Conservation (phyloP, 768 basidiomycete species). For the Tephrocybe sp. region DNA sequence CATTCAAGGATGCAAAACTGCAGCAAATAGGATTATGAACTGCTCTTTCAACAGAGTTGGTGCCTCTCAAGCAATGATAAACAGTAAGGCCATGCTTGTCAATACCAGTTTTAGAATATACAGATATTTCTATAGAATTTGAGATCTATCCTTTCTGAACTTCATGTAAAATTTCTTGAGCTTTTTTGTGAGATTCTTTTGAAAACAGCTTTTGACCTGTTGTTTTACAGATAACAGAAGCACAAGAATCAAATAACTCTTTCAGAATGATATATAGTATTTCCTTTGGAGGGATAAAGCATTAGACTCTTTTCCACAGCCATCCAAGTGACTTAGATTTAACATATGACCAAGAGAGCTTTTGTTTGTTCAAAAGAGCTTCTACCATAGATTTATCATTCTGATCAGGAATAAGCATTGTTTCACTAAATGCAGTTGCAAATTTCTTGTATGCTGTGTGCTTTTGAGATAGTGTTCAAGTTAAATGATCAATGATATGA, state of each 20-base stretch:
- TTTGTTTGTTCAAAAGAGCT: slow-evolving; percentile 6
- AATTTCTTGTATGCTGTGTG: slow-evolving; percentile 14
- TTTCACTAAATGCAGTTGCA: slow-evolving; percentile 18
- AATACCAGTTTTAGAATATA: slow-evolving; percentile 13
- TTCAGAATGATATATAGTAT: slow-evolving; percentile 14
- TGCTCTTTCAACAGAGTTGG: slow-evolving; percentile 24
- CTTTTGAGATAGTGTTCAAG: slow-evolving; percentile 8
- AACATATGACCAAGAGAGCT: slow-evolving; percentile 9
- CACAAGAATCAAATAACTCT: slow-evolving; percentile 17
- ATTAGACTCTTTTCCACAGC: slow-evolving; percentile 14
- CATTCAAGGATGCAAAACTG: slow-evolving; percentile 23
- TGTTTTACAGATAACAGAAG: not conserved
- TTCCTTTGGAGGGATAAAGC: slow-evolving; percentile 16
- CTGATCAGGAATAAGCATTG: slow-evolving; percentile 18
- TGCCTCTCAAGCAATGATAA: slow-evolving; percentile 18
- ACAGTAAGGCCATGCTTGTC: slow-evolving; percentile 18
- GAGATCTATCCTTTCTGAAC: slow-evolving; percentile 18
- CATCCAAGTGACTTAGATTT: slow-evolving; percentile 9
- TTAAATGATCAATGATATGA: slow-evolving; percentile 11
- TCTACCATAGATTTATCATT: slow-evolving; percentile 12
- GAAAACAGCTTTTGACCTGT: not conserved
- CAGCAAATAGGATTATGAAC: slow-evolving; percentile 19
- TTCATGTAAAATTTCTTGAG: slow-evolving; percentile 13
- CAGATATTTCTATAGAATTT: slow-evolving; percentile 15
- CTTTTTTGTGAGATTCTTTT: slow-evolving; percentile 1